Base-by-base conservation (phyloP, 768 basidiomycete genomes). In the Hypholoma fasciculare region DNA sequence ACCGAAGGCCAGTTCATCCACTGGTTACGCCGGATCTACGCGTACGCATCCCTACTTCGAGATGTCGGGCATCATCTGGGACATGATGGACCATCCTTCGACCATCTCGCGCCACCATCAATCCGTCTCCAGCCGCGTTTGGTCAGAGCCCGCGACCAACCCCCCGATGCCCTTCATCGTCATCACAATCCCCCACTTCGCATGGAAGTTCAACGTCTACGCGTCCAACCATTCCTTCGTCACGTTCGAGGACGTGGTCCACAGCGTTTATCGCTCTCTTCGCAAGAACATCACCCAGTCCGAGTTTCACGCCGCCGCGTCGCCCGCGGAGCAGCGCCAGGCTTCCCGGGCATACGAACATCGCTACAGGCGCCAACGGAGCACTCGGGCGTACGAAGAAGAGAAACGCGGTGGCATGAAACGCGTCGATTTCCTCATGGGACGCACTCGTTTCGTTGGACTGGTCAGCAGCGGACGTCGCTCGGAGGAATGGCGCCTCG, bases 371-470 rank as follows among this genome's bases (percentile, higher is more conserved):
- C 71, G 78, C 5, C 71, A 76, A 11, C 62, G 67, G 71, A 17
- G 62, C 69, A 4, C 67, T 66, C 36, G 72, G 67, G 0, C 43
- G n/a, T 74, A 76, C 42, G 76, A 74, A 17, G 73, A 74, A 40
- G 84, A 86, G 74, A 78, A 79, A 61, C 69, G 66, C 3, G 76
- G 76, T 50, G 84, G 83, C 0, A 73, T 87, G 60, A 82, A 79
- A 64, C 74, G 85, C 52, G 77, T 87, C 4, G 86, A 88, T 67
- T 86, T 86, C 64, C 70, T 87, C 50, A 73, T 78, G 65, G 78
- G 75, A 4, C 69, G 66, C 11, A 77, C 72, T 1, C 69, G 65
- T 37, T 83, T 85, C 73, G 65, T 73, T 63, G 81, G 81, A n/a
- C 64, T 85, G 23, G 73, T 74, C 49, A 64, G 58, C 50, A 49